Percentiles rank a stretch among this genome's conserved stretches.
phyloP scores from a whole-genome alignment of 768 basidiomycete species.

The Pholiota conissans region DNA sequence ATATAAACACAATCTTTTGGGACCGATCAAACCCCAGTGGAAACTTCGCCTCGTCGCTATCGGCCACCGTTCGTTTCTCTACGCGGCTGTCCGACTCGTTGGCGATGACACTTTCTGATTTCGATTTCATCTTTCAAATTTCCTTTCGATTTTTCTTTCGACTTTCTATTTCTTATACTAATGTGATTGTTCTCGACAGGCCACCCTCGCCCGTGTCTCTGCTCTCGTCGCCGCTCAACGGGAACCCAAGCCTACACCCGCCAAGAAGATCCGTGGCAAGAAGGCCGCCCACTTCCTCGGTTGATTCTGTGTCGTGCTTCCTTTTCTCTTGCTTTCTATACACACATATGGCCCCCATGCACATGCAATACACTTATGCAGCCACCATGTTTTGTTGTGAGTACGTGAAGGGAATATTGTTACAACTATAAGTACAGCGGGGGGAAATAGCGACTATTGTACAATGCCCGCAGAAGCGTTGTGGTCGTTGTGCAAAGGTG shows the following conservation, averaged over 20 bases:
- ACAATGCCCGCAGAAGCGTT: background rate
- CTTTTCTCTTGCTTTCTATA: slow-evolving; percentile 25
- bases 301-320: slow-evolving; percentile 24
- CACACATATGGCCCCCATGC: slow-evolving; percentile 28
- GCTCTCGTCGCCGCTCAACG: slow-evolving; percentile 69
- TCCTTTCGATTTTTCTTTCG: slow-evolving; percentile 11
- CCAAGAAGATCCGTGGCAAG: slow-evolving; percentile 75
- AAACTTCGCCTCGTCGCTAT: slow-evolving; percentile 75
- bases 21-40: slow-evolving; percentile 63
- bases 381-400: slow-evolving; percentile 12
- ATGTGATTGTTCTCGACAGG: slow-evolving; percentile 42
- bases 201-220: slow-evolving; percentile 74
- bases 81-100: slow-evolving; percentile 71
- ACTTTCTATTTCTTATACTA: slow-evolving; percentile 24
- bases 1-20: slow-evolving; percentile 53
- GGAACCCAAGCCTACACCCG: slow-evolving; percentile 64
- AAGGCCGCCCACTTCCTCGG: slow-evolving; percentile 41
- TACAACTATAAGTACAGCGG: background rate
- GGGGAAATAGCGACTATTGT: background rate
- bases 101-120: slow-evolving; percentile 53
- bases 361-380: slow-evolving; percentile 26
- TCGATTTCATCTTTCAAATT: too few relatives aligned
- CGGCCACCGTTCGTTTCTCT: slow-evolving; percentile 63
- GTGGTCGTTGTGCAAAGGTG: background rate
- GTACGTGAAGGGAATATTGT: background rate